Evolutionary conservation across 805 yeast genomes (phyloP), one percentile per base, ranked within the genome.

Genomic region (Candida sanyiensis): DNA sequence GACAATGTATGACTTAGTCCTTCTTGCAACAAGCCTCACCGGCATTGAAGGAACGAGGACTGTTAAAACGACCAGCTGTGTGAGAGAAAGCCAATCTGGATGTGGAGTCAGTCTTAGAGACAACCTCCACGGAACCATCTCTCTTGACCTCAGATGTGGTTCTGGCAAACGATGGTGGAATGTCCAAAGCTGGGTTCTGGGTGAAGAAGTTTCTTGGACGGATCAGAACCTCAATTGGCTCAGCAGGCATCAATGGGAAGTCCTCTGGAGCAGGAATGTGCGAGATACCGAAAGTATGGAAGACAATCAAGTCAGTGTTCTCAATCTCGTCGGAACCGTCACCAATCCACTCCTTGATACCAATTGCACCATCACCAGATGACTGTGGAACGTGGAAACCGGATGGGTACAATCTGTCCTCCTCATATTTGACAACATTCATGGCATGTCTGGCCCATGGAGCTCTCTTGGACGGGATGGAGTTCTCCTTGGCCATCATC

Each of bases 251-350:
- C 47, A 83, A 74, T 41, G 93, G 93, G 80, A 83, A 83, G 62
- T 83, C 94, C 66, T 83, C 93, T 43, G 93, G 90, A 11, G 89
- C 80, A 43, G 94, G 94, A 75, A 83, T 80, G 59, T 83, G 94
- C 24, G 90, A 78, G 49, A 83, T 75, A 54, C 93, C 93, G 54
- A 84, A 83, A 21, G 90, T 83, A 62, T 83, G 89, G 78, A 77
- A 84, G 52, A 80, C 64, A 38, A 83, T 72, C 44, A 83, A 72
- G 58, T 84, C 93, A 28, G 85, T 78, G 65, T 79, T 70, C 49
- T 75, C 82, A 52, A 79, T 65, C 16, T 58, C 57, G 40, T 69
- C 84, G 6, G 61, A 35, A 43, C 82, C 83, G 50, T 79, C 78
- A 39, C 78, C 83, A 44, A 75, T 63, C 86, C 86, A 79, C 47